phyloP scores from a whole-genome alignment of 208 protist species.

The Phytomonas francai region DNA sequence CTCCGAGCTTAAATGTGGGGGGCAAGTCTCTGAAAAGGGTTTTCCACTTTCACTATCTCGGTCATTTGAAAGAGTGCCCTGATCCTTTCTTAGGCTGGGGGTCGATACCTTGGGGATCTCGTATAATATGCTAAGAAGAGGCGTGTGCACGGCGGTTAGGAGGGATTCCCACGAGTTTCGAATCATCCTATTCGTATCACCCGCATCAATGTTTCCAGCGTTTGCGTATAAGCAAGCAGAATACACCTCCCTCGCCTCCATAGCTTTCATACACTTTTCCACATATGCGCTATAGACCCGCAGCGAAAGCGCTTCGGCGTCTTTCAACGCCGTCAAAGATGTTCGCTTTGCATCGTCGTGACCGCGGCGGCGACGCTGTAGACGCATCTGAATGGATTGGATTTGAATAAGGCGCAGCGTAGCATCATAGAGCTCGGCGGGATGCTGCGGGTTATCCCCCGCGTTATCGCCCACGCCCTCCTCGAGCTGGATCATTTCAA shows the following conservation, averaged over 20 bases:
- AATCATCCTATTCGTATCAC: too few species aligned
- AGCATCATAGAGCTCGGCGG: constrained; percentile 49
- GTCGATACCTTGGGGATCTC: not conserved
- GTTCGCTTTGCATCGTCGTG: too few species aligned
- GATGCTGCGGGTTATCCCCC: not conserved
- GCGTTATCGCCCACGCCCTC: not conserved
- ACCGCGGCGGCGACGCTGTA: not conserved
- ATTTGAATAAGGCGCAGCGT: constrained; percentile 40
- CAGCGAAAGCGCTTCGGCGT: not conserved
- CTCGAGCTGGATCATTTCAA: constrained; percentile 15
- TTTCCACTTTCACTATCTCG: constrained; percentile 1
- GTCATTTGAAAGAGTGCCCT: not conserved
- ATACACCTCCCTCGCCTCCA: too few species aligned
- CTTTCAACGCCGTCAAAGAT: not conserved
- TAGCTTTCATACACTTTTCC: not conserved
- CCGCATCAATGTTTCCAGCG: too few species aligned
- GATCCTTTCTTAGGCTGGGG: not conserved
- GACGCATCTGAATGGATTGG: constrained; percentile 14
- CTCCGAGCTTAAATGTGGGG: too few species aligned
- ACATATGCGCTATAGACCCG: not conserved
- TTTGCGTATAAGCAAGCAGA: too few species aligned
- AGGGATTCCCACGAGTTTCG: too few species aligned
- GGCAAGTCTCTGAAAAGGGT: not conserved
- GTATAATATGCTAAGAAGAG: too few species aligned
- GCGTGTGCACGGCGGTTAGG: too few species aligned